Percentiles rank a stretch among this genome's conserved stretches.
Conservation (phyloP, 805 yeast genomes). For the Millerozyma acaciae region DNA sequence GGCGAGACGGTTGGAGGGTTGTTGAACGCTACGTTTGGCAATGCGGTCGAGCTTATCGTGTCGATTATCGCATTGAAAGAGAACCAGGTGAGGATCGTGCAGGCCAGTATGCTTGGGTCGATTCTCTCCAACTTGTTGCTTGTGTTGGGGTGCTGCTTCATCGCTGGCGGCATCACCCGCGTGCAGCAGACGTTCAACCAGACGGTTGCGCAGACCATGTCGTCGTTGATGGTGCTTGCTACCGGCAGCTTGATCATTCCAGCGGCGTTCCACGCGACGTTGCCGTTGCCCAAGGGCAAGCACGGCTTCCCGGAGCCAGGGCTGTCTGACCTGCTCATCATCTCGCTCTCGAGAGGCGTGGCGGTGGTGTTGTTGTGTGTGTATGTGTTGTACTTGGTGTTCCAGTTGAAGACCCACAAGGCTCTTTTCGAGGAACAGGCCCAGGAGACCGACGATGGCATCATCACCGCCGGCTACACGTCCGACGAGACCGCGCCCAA, state of each 20-base stretch:
- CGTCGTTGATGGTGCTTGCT: conserved; percentile 86
- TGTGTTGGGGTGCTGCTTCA: conserved; percentile 92
- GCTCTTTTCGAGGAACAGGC: conserved; percentile 59
- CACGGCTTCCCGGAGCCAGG: conserved; percentile 38
- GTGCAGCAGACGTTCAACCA: conserved; percentile 87
- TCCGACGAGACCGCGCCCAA: conserved; percentile 21
- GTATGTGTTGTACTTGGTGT: conserved; percentile 73
- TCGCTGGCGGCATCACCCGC: conserved; percentile 87
- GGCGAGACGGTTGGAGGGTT: conserved; percentile 94
- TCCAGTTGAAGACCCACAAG: conserved; percentile 87
- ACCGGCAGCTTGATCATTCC: conserved; percentile 88
- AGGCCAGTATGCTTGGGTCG: conserved; percentile 95
- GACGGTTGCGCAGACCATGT: conserved; percentile 98
- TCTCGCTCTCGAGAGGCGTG: conserved; percentile 81
- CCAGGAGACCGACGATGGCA: conserved; percentile 33
- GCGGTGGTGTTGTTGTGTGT: conserved; percentile 72
- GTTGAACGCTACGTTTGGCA: conserved; percentile 94
- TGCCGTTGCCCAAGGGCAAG: conserved; percentile 46
- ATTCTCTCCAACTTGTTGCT: conserved; percentile 82
- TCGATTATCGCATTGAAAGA: conserved; percentile 82
- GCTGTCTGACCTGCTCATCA: conserved; percentile 43
- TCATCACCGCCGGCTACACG: conserved; percentile 37
- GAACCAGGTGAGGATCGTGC: conserved; percentile 89
- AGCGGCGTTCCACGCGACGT: conserved; percentile 88
- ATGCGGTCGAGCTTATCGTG: conserved; percentile 95